Conservation (phyloP, 768 basidiomycete genomes). For the Rhodosporidiobolus sp. region DNA sequence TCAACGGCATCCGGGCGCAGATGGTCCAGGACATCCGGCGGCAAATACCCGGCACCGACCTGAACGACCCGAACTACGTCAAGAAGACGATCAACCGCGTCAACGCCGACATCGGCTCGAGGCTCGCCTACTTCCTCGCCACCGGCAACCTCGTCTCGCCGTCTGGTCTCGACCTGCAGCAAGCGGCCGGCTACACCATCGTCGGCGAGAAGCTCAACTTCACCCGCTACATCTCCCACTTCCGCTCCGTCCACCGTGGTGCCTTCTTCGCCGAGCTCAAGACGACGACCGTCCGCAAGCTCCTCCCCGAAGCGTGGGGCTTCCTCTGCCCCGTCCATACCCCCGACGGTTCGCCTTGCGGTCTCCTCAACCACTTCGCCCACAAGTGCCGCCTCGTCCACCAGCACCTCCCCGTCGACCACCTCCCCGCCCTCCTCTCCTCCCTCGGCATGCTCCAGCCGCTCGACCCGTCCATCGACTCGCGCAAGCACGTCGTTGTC, state of each 20-base stretch:
- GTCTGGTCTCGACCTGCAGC: conserved; percentile 91
- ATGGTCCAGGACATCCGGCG: conserved; percentile 72
- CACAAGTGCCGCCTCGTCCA: conserved; percentile 90
- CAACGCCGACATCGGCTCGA: conserved; percentile 87
- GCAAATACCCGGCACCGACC: conserved; percentile 72
- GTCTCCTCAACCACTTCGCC: conserved; percentile 92
- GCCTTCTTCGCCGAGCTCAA: conserved; percentile 99
- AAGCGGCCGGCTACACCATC: conserved; percentile 97
- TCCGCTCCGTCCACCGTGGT: conserved; percentile 96
- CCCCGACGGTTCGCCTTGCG: conserved; percentile 96
- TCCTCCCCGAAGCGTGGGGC: conserved; percentile 97
- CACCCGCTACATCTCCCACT: conserved; percentile 96
- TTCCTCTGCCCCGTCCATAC: conserved; percentile 99
- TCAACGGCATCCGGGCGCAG: conserved; percentile 60
- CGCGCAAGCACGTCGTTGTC: conserved; percentile 74
- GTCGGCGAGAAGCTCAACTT: conserved; percentile 99
- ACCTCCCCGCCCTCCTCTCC: conserved; percentile 75
- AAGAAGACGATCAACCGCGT: conserved; percentile 67
- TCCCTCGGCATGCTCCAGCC: conserved; percentile 92
- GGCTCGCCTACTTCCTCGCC: conserved; percentile 88
- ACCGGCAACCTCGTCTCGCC: conserved; percentile 95
- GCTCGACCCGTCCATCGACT: conserved; percentile 75
- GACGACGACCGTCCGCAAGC: conserved; percentile 93
- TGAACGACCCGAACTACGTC: conserved; percentile 82
- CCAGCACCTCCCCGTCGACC: conserved; percentile 58